phyloP scores from a whole-genome alignment of 148 eudicot species.

The Mesembryanthemum crystallinum region DNA sequence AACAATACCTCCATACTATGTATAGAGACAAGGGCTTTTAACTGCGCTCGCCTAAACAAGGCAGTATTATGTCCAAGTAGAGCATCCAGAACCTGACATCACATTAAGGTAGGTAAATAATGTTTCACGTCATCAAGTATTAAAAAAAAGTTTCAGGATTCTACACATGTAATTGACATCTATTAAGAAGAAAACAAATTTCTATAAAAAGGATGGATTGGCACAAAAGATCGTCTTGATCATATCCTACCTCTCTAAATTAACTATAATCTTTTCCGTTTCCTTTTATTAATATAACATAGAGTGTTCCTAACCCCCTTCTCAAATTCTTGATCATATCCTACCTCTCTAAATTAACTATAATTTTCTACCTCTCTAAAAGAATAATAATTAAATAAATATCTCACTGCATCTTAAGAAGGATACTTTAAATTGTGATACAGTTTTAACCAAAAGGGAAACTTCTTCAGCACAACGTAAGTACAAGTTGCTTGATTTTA shows the following conservation, averaged over 20 bases:
- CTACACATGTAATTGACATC: not conserved
- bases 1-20: constrained; percentile 86
- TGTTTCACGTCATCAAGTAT: not conserved
- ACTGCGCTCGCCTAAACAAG: constrained; percentile 85
- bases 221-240: too few relatives aligned
- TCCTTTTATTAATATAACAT: not conserved
- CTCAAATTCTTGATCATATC: too few relatives aligned
- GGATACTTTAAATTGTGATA: too few relatives aligned
- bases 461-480: not conserved
- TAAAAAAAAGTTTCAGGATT: not conserved
- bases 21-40: constrained; percentile 92
- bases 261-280: not conserved
- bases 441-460: not conserved
- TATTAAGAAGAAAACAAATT: too few relatives aligned
- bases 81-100: constrained; percentile 66
- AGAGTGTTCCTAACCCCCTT: too few relatives aligned
- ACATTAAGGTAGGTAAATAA: constrained; percentile 12
- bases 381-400: too few relatives aligned
- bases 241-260: too few relatives aligned
- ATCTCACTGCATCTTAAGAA: too few relatives aligned
- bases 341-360: too few relatives aligned
- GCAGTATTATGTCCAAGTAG: constrained; percentile 75
- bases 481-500: not conserved
- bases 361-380: too few relatives aligned
- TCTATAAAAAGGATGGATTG: too few relatives aligned